Evolutionary conservation across 2,329 filamentous ascomycete species (phyloP).

Genomic region (Knoxdaviesia capensis): DNA sequence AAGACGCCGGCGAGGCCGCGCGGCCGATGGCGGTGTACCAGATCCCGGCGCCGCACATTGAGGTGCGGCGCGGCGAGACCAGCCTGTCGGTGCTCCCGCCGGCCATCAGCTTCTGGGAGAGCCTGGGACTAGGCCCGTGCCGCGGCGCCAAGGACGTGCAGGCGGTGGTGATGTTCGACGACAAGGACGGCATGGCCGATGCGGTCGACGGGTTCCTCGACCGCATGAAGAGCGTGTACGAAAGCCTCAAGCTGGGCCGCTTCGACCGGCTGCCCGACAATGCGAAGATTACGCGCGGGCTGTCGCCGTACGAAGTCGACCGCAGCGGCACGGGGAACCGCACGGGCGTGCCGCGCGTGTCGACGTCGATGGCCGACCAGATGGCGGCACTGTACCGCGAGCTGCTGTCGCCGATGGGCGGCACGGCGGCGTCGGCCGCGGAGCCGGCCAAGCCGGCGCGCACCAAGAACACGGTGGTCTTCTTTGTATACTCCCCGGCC

Average conservation of each 20-base stretch:
- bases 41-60: conserved; percentile 49
- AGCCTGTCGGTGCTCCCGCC: conserved; percentile 56
- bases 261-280: conserved; percentile 30
- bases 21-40: conserved; percentile 35
- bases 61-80: conserved; percentile 48
- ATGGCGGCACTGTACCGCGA: conserved; percentile 14
- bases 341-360: conserved; percentile 2
- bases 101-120: conserved; percentile 64
- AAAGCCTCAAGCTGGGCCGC: conserved; percentile 50
- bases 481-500: conserved; percentile 51
- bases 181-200: conserved; percentile 39
- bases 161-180: conserved; percentile 50
- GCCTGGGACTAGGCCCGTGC: conserved; percentile 51
- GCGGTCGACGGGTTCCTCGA: conserved; percentile 44
- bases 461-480: conserved; percentile 50
- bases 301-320: conserved; percentile 29
- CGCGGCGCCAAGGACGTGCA: conserved; percentile 52
- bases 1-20: conserved; percentile 23
- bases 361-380: conserved; percentile 22
- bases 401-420: conserved; percentile 13
- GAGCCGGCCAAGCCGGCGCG: conserved; percentile 20
- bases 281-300: conserved; percentile 23
- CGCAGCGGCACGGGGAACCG: conserved; percentile 9
- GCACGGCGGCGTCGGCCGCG: conserved; percentile 6
- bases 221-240: conserved; percentile 50